Evolutionary conservation across 306 rosid species (phyloP).

Genomic region (Cicer cuneatum): DNA sequence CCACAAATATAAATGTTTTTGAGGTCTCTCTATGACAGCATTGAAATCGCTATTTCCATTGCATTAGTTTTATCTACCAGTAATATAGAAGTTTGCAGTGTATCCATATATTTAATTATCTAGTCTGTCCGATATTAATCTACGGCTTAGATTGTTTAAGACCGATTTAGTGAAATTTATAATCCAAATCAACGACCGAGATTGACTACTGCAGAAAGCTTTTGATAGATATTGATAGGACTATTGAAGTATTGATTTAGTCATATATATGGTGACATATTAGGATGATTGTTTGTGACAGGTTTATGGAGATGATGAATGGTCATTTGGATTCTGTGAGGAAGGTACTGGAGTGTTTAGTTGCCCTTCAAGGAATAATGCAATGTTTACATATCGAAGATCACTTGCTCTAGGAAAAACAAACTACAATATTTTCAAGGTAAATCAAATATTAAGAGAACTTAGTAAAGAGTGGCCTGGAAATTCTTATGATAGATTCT

Average conservation of each 20-base stretch:
- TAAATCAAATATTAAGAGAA: conserved; percentile 77
- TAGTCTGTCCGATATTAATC: too few species aligned
- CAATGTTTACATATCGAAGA: conserved; percentile 79
- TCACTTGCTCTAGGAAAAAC: conserved; percentile 68
- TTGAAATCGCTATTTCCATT: too few species aligned
- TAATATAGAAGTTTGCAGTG: too few species aligned
- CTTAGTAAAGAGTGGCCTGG: conserved; percentile 94
- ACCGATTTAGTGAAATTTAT: too few species aligned
- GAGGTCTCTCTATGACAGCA: too few species aligned
- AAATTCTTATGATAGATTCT: conserved; percentile 67
- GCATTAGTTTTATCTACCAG: too few species aligned
- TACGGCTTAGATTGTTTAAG: too few species aligned
- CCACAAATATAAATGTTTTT: too few species aligned
- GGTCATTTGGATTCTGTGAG: conserved; percentile 93
- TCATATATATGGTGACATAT: neutral
- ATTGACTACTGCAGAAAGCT: too few species aligned
- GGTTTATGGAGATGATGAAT: conserved; percentile 89
- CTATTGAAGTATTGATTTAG: neutral
- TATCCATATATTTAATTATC: too few species aligned
- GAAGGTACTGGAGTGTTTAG: conserved; percentile 86
- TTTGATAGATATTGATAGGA: neutral
- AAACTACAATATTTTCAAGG: conserved; percentile 57
- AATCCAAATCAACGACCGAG: too few species aligned
- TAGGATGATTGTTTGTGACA: conserved; percentile 39
- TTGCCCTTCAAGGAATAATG: conserved; percentile 74